Conservation (phyloP, 192 early-diverging fungal species). For the Obelidium mucronatum region DNA sequence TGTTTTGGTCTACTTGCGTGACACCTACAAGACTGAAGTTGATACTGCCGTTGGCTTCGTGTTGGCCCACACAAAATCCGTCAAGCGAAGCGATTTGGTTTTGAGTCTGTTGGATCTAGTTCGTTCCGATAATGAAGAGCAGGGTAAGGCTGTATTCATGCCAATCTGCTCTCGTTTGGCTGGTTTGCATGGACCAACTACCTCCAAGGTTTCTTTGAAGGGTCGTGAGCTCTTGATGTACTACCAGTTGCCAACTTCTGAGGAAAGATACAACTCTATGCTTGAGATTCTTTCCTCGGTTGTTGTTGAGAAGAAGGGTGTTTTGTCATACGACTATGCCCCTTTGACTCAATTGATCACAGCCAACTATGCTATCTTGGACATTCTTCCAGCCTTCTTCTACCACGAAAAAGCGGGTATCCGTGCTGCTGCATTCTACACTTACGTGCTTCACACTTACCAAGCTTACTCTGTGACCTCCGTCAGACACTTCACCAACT, state of each 20-base stretch:
- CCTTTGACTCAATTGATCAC: constrained; percentile 72
- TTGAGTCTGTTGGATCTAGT: constrained; percentile 82
- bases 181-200: constrained; percentile 73
- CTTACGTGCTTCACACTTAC: constrained; percentile 96
- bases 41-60: constrained; percentile 49
- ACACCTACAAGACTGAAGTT: constrained; percentile 82
- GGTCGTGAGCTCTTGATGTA: constrained; percentile 95
- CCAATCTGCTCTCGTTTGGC: constrained; percentile 82
- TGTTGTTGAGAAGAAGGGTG: constrained; percentile 34
- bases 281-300: constrained; percentile 81
- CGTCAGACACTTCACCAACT: constrained; percentile 59
- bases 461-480: constrained; percentile 94
- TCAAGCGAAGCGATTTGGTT: constrained; percentile 71
- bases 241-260: constrained; percentile 89
- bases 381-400: constrained; percentile 93
- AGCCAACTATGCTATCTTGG: constrained; percentile 94
- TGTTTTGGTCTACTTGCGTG: constrained; percentile 83
- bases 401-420: constrained; percentile 83
- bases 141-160: constrained; percentile 73
- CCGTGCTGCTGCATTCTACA: constrained; percentile 86
- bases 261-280: constrained; percentile 87
- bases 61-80: constrained; percentile 85
- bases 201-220: constrained; percentile 91
- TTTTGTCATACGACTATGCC: constrained; percentile 56
- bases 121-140: constrained; percentile 63